phyloP scores from a whole-genome alignment of 164 flowering plant species.

The Aristolochia californica region DNA sequence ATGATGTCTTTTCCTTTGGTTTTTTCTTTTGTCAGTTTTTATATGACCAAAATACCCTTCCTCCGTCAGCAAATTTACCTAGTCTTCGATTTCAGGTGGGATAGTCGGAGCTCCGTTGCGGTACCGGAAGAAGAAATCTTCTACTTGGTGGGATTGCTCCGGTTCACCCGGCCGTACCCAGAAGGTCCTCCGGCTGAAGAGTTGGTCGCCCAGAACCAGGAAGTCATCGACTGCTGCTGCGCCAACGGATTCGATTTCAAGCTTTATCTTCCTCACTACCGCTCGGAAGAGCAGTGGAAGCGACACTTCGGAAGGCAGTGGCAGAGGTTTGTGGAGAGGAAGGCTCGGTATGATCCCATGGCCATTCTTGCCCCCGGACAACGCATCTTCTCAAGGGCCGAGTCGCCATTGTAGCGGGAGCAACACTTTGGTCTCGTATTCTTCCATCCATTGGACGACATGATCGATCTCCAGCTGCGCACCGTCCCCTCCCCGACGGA shows the following conservation, averaged over 20 bases:
- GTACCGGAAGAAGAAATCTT: conserved; percentile 73
- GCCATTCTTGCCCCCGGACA: conserved; percentile 93
- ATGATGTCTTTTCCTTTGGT: background rate
- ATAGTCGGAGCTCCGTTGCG: conserved; percentile 53
- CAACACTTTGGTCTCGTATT: too few relatives aligned
- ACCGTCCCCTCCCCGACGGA: too few relatives aligned
- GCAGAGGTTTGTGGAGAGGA: conserved; percentile 60
- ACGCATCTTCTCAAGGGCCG: conserved; percentile 44
- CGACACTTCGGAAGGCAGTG: conserved; percentile 71
- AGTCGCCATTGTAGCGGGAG: background rate
- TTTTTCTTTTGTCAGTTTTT: background rate
- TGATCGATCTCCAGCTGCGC: too few relatives aligned
- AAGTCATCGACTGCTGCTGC: conserved; percentile 41
- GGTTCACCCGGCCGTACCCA: conserved; percentile 36
- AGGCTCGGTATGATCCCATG: conserved; percentile 61
- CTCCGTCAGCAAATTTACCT: too few relatives aligned
- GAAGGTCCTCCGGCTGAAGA: conserved; percentile 37
- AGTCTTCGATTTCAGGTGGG: conserved; percentile 93
- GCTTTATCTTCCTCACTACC: conserved; percentile 69
- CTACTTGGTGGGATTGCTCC: conserved; percentile 67
- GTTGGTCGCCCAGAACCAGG: conserved; percentile 47
- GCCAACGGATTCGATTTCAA: conserved; percentile 50
- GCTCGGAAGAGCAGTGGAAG: conserved; percentile 56
- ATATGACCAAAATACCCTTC: background rate
- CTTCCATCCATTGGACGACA: too few relatives aligned